Evolutionary conservation across 345 rosid genomes (phyloP).

Genomic region (Murraya paniculata): DNA sequence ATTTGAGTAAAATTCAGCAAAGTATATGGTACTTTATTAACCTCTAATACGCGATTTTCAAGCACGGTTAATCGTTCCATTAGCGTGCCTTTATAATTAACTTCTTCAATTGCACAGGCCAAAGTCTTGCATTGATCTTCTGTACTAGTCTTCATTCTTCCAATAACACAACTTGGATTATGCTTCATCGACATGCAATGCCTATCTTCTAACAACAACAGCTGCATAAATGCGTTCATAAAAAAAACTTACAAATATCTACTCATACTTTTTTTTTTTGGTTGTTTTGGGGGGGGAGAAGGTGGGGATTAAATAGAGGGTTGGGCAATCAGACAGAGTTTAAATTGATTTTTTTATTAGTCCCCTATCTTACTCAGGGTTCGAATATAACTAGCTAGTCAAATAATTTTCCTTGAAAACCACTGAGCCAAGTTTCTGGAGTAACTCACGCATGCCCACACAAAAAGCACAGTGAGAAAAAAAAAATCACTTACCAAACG

Average conservation of each 20-base stretch:
- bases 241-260: neutral
- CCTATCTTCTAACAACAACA: conserved; percentile 32
- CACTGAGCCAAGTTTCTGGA: too few species aligned
- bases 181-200: conserved; percentile 19
- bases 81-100: conserved; percentile 29
- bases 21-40: neutral
- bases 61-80: conserved; percentile 34
- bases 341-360: too few species aligned
- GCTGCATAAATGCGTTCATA: conserved; percentile 1
- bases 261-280: too few species aligned
- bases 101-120: conserved; percentile 39
- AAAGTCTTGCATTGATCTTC: conserved; percentile 23
- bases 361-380: too few species aligned
- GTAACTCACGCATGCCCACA: too few species aligned
- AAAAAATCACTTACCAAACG: conserved; percentile 24
- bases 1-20: neutral
- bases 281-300: too few species aligned
- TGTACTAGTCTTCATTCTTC: neutral
- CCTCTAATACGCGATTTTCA: conserved; percentile 37
- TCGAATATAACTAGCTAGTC: too few species aligned
- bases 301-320: too few species aligned
- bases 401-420: too few species aligned
- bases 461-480: too few species aligned
- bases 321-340: too few species aligned
- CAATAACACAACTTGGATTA: neutral